Evolutionary conservation across 805 yeast genomes (phyloP).

Genomic region (Saccharomyces eubayanus): DNA sequence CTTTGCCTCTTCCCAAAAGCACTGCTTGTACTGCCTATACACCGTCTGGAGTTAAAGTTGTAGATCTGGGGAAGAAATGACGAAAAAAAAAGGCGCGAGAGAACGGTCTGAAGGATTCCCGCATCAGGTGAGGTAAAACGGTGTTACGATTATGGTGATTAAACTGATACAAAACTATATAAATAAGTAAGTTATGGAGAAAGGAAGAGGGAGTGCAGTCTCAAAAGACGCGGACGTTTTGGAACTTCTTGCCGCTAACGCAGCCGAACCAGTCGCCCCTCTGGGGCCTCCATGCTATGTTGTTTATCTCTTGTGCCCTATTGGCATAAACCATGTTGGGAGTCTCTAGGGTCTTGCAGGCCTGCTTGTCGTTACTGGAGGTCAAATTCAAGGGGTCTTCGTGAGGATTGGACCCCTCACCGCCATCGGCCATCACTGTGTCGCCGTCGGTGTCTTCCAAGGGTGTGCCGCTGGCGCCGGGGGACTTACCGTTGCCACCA

Average conservation of each 20-base stretch:
- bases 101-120: not conserved
- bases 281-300: constrained; percentile 59
- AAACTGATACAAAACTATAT: not conserved
- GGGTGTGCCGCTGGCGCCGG: not conserved
- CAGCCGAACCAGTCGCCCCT: constrained; percentile 74
- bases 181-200: not conserved
- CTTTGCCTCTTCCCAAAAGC: not conserved
- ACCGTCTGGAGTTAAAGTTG: not conserved
- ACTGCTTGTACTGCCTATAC: not conserved
- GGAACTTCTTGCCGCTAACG: constrained; percentile 32
- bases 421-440: constrained; percentile 1
- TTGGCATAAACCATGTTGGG: constrained; percentile 42
- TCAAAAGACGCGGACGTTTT: constrained; percentile 24
- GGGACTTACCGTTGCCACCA: not conserved
- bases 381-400: constrained; percentile 1
- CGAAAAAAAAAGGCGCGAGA: not conserved
- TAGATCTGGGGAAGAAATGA: not conserved
- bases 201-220: not conserved
- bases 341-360: constrained; percentile 9
- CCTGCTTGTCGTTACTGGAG: not conserved
- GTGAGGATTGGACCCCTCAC: not conserved
- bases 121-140: not conserved
- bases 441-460: constrained; percentile 1
- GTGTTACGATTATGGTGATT: not conserved
- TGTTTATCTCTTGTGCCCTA: constrained; percentile 66